Base-by-base conservation (phyloP, 257 asterid genomes). In the Phtheirospermum japonicum region DNA sequence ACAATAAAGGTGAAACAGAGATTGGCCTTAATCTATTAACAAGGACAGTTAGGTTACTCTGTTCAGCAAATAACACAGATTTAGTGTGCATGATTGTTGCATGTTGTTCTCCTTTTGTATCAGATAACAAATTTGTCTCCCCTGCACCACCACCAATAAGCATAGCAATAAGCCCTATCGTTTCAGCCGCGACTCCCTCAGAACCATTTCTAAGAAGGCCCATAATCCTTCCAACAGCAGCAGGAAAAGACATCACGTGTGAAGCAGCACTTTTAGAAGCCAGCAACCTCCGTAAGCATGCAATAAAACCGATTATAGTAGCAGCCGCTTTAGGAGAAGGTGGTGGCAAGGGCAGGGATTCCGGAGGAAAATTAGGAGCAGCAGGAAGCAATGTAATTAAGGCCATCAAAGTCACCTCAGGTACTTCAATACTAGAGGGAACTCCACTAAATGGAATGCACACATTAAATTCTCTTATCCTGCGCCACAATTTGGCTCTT, bases 261-360 rank as follows among this genome's bases (percentile, higher is more conserved):
- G 97, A 89, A 53, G 97, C 97, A 66, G 99, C 99, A 82, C 78
- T 85, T 77, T 85, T 85, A 67, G 99, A 92, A 66, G 95, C 70
- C 67, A 92, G 80, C 89, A 92, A 72, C 73, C 99, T 82, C 72
- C 87, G 95, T 64, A 92, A 82, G 86, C 99, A 92, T 74, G 93
- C 85, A 70, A 89, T 71, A 71, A 92, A 89, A 68, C 99, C 99
- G 73, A 87, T 92, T 67, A 89, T 90, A 49, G 97, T 92, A 42
- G 99, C 97, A 65, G 99, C 99, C 30, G 97, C 99, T 82, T 92
- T 92, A 32, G 97, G 99, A 68, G 99, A 92, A 40, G 97, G 99
- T 2, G 99, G 94, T 46, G 99, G 99, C 77, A 89, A 71, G 56
- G 99, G 97, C 73, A 86, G 87, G 32, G 97, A 82, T 72, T 92